phyloP scores from a whole-genome alignment of 805 yeast genomes.

The Barnettozyma salicaria region DNA sequence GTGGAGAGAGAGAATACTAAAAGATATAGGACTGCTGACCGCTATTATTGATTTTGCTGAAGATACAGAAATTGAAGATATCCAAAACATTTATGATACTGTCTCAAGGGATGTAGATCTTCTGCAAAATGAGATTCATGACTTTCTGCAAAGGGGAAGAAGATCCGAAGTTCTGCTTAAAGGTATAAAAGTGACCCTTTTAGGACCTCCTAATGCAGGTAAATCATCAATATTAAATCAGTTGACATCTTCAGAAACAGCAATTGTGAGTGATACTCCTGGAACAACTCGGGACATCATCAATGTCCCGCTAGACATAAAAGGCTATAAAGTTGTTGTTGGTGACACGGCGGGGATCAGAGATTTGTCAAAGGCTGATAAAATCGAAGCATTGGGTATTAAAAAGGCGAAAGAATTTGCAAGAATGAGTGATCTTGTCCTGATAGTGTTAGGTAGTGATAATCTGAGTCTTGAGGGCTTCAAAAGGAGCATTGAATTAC shows the following conservation, averaged over 20 bases:
- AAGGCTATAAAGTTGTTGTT: slow-evolving; percentile 75
- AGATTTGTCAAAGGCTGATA: slow-evolving; percentile 38
- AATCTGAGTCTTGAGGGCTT: slow-evolving; percentile 34
- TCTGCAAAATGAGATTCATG: slow-evolving; percentile 40
- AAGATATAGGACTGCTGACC: slow-evolving; percentile 67
- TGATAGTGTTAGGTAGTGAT: slow-evolving; percentile 56
- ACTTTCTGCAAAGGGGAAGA: slow-evolving; percentile 39
- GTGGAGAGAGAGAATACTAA: slow-evolving; percentile 67
- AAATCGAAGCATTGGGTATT: slow-evolving; percentile 76
- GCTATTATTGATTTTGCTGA: slow-evolving; percentile 95
- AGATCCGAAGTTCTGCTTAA: slow-evolving; percentile 57
- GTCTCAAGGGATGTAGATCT: slow-evolving; percentile 40
- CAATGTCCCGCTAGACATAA: slow-evolving; percentile 73
- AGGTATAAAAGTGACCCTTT: slow-evolving; percentile 66
- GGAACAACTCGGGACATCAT: slow-evolving; percentile 93
- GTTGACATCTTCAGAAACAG: slow-evolving; percentile 74
- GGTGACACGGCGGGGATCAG: slow-evolving; percentile 95
- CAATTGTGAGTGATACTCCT: slow-evolving; percentile 85
- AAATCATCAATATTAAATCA: slow-evolving; percentile 79
- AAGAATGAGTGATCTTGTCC: slow-evolving; percentile 53
- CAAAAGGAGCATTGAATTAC: slow-evolving; percentile 31
- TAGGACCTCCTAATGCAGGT: slow-evolving; percentile 97
- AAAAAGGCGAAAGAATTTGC: slow-evolving; percentile 63
- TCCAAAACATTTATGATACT: slow-evolving; percentile 42
- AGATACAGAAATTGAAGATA: slow-evolving; percentile 76